Evolutionary conservation across 345 rosid species (phyloP), one percentile per base, ranked within the genome.

Genomic region (Heritiera littoralis): DNA sequence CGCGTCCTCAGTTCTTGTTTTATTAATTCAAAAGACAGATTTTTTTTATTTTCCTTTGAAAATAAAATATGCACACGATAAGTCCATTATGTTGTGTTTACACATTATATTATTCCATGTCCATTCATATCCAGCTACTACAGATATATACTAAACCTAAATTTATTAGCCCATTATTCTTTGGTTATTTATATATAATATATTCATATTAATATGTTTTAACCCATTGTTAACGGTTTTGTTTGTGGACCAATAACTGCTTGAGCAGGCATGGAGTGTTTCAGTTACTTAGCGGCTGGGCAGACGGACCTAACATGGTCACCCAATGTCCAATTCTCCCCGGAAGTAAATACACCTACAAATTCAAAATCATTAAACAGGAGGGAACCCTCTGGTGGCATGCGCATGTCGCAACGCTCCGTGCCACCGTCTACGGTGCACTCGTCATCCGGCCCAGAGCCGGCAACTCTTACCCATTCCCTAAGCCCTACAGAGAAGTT

Each of bases 381-480:
- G 97, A 92, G 80, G 98, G 98, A 6, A 94, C 99, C 23, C 89
- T 93, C 1, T 94, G 99, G 99, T 95, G 99, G 99, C 97, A 96
- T 56, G 97, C 99, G 49, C 99, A 95, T 15, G 68, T 85, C 23
- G 86, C 92, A 1, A 81, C 79, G 86, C 85, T 94, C 66, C 98
- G 99, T 0, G 98, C 98, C 63, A 93, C 97, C 1, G 97, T 94
- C 14, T 79, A 95, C 2, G 99, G 99, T 9, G 99, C 97, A 1
- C 89, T 95, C 65, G 45, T 95, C 76, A 87, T 95, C 71, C 94
- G 87, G 9, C 98, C 99, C 6, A 86, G 85, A 77, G 40, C 81
- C 7, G 91, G 94, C 2, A 84, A 76, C 54, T 32, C 87, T 43
- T 94, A 91, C 79, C 99, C 99, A 0, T 96, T 92, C 79, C 94